Evolutionary conservation across 129 eudicot genomes (phyloP).

Genomic region (Artemisia annua): DNA sequence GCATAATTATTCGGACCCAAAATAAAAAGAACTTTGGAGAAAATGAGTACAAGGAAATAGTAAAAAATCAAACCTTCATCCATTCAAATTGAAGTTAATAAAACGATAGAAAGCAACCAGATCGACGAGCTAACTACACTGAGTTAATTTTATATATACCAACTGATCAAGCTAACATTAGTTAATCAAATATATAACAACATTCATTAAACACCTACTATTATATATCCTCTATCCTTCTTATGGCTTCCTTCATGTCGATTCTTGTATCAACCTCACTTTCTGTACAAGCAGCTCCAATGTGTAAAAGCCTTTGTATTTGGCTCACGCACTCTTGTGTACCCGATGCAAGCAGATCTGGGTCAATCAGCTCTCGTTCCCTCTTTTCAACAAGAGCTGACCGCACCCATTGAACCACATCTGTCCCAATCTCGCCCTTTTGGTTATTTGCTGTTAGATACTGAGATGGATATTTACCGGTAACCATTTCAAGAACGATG

Average conservation of each 20-base stretch:
- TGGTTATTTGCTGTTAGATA: constrained; percentile 40
- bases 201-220: background rate
- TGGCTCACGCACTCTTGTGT: constrained; percentile 24
- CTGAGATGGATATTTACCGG: constrained; percentile 79
- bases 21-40: background rate
- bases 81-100: too few species aligned
- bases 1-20: too few species aligned
- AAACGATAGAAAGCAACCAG: too few species aligned
- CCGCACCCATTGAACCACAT: constrained; percentile 67
- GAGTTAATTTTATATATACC: too few species aligned
- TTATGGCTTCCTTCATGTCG: constrained; percentile 63
- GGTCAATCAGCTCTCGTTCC: constrained; percentile 55
- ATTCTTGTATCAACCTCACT: constrained; percentile 42
- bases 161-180: background rate
- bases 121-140: too few species aligned
- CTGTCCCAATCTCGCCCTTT: constrained; percentile 58
- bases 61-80: too few species aligned
- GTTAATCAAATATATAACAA: background rate
- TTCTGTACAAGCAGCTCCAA: constrained; percentile 65
- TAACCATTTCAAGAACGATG: constrained; percentile 54
- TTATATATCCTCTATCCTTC: constrained; percentile 57
- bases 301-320: constrained; percentile 52
- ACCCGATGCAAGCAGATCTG: constrained; percentile 35
- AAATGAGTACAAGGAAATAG: too few species aligned
- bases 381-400: constrained; percentile 49